These are phyloP conservation scores for Periconia sp. DNA, from an alignment of 2,329 filamentous ascomycete species.

Conservation along the genomic window DNA sequence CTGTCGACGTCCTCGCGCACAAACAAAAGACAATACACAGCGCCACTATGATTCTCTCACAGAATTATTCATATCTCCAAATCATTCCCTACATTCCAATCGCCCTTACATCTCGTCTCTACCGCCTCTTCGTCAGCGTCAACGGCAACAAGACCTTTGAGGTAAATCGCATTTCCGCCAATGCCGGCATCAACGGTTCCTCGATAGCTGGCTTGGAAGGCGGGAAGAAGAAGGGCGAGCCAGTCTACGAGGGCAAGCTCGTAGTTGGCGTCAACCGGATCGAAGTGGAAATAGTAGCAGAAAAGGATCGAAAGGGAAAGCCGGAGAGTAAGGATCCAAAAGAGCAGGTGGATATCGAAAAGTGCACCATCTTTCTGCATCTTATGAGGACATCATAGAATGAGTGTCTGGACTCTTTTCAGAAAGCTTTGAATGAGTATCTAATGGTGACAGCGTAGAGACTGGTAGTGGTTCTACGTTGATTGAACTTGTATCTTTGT, in stretches of 20 bases:
- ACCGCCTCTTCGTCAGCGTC: conserved; percentile 76
- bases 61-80: conserved; percentile 72
- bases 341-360: conserved; percentile 76
- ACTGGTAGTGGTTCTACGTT: not conserved
- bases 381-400: conserved; percentile 55
- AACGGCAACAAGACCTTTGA: conserved; percentile 70
- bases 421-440: not conserved
- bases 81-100: conserved; percentile 71
- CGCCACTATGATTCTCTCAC: conserved; percentile 72
- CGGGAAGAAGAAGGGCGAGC: conserved; percentile 59
- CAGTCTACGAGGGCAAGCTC: conserved; percentile 77
- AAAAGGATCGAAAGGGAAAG: conserved; percentile 59
- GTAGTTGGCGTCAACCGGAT: conserved; percentile 77
- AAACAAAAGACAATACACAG: conserved; percentile 72
- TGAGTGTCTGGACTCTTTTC: not conserved
- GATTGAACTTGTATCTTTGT: not conserved
- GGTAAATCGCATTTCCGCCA: conserved; percentile 60
- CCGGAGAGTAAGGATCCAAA: conserved; percentile 31
- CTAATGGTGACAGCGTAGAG: not conserved
- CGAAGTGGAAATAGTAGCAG: conserved; percentile 78
- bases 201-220: conserved; percentile 31
- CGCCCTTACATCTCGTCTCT: conserved; percentile 70
- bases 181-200: conserved; percentile 39
- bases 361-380: conserved; percentile 77
- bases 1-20: conserved; percentile 69